Percentiles rank a stretch among this genome's conserved stretches.
These are phyloP conservation scores for Fusarium floridanum DNA, from an alignment of 2,329 filamentous ascomycete genomes.

Conservation along the genomic window DNA sequence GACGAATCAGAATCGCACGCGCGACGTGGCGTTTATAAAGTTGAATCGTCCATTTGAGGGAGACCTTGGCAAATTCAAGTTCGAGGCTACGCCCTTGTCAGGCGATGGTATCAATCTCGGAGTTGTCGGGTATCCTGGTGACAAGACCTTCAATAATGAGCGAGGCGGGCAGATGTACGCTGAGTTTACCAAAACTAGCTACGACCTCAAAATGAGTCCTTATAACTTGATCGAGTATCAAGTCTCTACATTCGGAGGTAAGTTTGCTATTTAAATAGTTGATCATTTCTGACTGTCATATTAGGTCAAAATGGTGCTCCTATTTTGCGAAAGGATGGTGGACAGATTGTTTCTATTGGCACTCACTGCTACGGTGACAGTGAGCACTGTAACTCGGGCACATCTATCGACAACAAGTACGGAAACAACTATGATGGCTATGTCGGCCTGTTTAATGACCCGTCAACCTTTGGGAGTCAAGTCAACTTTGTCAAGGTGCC, in stretches of 20 bases:
- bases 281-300: not conserved
- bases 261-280: not conserved
- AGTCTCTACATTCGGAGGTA: conserved; percentile 48
- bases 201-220: conserved; percentile 35
- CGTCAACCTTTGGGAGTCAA: conserved; percentile 4
- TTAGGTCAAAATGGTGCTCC: conserved; percentile 48
- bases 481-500: conserved; percentile 11
- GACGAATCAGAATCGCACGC: conserved; percentile 16
- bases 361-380: conserved; percentile 46
- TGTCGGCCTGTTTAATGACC: conserved; percentile 21
- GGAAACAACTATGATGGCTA: conserved; percentile 42
- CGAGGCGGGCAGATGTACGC: conserved; percentile 53
- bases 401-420: conserved; percentile 34
- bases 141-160: conserved; percentile 39
- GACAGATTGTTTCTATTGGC: conserved; percentile 39
- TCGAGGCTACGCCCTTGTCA: conserved; percentile 24
- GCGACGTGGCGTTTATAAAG: conserved; percentile 46
- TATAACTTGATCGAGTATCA: conserved; percentile 49
- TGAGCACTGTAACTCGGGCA: conserved; percentile 43
- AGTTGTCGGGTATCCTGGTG: conserved; percentile 52
- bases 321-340: conserved; percentile 32
- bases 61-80: conserved; percentile 40
- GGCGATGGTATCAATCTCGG: conserved; percentile 35
- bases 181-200: conserved; percentile 41
- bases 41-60: conserved; percentile 43